phyloP scores from a whole-genome alignment of 805 yeast species.

The Wickerhamomyces canadensis region DNA sequence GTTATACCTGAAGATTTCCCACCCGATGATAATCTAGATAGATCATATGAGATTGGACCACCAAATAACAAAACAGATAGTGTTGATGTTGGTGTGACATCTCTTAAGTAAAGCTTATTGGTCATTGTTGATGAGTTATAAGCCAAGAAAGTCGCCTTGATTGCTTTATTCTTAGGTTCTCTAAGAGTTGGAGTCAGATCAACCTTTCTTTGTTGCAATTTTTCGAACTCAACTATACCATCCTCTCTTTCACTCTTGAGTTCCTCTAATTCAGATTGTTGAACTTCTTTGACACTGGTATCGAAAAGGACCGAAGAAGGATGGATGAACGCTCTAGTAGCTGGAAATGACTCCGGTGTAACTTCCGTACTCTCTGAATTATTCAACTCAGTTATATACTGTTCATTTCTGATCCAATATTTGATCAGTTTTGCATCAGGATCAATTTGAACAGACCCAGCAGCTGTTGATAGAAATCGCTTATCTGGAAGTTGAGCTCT shows the following conservation, averaged over 20 bases:
- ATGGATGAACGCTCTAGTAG: constrained; percentile 73
- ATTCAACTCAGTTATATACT: constrained; percentile 26
- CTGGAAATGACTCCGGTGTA: constrained; percentile 37
- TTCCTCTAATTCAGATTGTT: constrained; percentile 19
- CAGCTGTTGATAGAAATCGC: constrained; percentile 58
- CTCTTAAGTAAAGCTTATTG: constrained; percentile 62
- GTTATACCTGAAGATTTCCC: constrained; percentile 76
- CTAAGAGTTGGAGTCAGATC: constrained; percentile 37
- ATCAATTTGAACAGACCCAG: constrained; percentile 83
- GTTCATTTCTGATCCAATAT: constrained; percentile 67
- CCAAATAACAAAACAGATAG: constrained; percentile 77
- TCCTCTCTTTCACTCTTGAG: constrained; percentile 33
- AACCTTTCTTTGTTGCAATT: constrained; percentile 22
- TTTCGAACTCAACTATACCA: constrained; percentile 32
- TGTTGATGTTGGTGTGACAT: constrained; percentile 74
- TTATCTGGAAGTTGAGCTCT: constrained; percentile 79
- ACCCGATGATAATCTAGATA: constrained; percentile 34
- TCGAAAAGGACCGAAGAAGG: constrained; percentile 78
- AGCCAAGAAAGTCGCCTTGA: constrained; percentile 55
- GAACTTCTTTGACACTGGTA: constrained; percentile 27
- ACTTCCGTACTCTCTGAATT: constrained; percentile 9
- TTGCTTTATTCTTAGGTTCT: constrained; percentile 26
- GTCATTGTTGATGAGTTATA: constrained; percentile 59
- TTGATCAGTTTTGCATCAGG: constrained; percentile 72
- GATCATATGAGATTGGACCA: constrained; percentile 60